Evolutionary conservation across 306 rosid species (phyloP), one percentile per base, ranked within the genome.

Genomic region (Hippophae rhamnoides): DNA sequence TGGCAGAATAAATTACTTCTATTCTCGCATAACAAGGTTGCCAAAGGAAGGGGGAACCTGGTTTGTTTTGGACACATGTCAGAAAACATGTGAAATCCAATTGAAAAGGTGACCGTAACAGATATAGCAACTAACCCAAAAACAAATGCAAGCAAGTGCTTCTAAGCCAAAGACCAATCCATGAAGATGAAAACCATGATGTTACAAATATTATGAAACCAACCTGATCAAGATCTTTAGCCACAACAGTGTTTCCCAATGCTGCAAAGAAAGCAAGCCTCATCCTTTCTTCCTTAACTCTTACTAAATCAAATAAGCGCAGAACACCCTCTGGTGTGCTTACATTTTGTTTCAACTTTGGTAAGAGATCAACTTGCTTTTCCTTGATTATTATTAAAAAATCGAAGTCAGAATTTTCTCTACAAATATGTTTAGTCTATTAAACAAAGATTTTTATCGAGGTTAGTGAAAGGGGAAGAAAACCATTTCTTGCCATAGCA

Each of bases 171-270:
- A 31, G 5, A 31, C 38, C 5, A 31, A 31, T 31, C 38, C 38
- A 31, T 31, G 38, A 31, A 31, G 5, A 31, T 2, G 3, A 13
- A 41, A 71, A 64, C 45, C 43, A 71, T 59, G 7, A 62, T 13
- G 48, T 40, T 31, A 56, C 43, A 58, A 44, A 9, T 18, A 47
- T 27, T 9, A 50, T 43, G 56, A 47, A 70, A 74, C 74, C 56
- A 62, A 92, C 96, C 98, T 92, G 98, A 61, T 92, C 93, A 52
- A 88, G 86, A 77, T 88, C 89, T 63, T 83, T 78, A 54, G 96
- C 96, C 41, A 92, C 95, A 56, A 92, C 74, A 13, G 96, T 87
- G 77, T 85, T 85, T 64, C 86, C 69, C 59, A 87, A 63, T 68
- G 82, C 81, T 7, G 89, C 78, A 78, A 67, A 92, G 81, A 92